These are phyloP conservation scores for Mycena belliarum DNA, from an alignment of 768 basidiomycete genomes.

Conservation along the genomic window DNA sequence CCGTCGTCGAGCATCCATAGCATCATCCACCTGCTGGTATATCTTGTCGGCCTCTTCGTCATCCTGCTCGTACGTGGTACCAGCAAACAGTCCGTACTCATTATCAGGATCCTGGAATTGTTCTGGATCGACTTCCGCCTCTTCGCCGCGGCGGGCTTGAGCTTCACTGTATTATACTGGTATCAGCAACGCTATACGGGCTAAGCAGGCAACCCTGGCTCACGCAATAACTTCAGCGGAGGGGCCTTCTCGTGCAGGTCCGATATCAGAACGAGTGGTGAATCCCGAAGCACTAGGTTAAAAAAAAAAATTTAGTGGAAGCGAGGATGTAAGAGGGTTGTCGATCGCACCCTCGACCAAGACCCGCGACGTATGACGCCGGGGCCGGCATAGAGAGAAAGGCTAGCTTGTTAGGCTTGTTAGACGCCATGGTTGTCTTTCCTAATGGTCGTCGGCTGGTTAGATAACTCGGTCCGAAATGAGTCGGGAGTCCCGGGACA, in stretches of 20 bases:
- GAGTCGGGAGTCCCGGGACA: neutral
- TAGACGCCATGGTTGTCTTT: conserved; percentile 34
- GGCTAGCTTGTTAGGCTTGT: conserved; percentile 77
- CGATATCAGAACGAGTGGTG: conserved; percentile 98
- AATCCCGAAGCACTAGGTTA: conserved; percentile 91
- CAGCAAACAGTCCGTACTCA: conserved; percentile 93
- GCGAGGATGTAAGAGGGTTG: neutral
- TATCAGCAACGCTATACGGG: neutral
- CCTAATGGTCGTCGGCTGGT: too few relatives aligned
- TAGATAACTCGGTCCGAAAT: too few relatives aligned
- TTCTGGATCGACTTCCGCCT: conserved; percentile 84
- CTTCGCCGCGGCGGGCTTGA: conserved; percentile 83
- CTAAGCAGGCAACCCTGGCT: conserved; percentile 29
- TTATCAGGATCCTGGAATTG: conserved; percentile 97
- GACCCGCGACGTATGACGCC: conserved; percentile 97
- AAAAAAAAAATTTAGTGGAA: conserved; percentile 11
- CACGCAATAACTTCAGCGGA: conserved; percentile 90
- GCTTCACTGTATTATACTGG: conserved; percentile 69
- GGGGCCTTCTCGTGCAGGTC: conserved; percentile 94
- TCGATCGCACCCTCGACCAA: conserved; percentile 83
- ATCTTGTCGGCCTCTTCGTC: conserved; percentile 97
- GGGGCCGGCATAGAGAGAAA: conserved; percentile 93
- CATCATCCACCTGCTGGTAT: conserved; percentile 87
- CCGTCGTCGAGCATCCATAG: conserved; percentile 86
- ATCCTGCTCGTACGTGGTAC: conserved; percentile 94